Base-by-base conservation (phyloP, 305 asterid species). In the Fraxinus floribunda region DNA sequence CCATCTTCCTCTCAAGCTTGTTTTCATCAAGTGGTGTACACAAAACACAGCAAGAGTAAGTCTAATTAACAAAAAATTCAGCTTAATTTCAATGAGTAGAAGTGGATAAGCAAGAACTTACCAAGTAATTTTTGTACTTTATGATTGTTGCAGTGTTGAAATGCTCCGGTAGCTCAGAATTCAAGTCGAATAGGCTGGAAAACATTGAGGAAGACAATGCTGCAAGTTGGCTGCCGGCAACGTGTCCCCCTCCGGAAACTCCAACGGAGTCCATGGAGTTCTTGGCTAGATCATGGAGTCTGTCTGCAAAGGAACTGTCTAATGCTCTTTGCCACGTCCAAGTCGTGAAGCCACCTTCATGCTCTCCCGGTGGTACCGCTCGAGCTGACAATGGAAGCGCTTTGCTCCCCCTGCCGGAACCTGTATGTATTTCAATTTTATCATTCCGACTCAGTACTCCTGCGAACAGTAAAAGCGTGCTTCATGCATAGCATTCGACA, bases 211-310 rank as follows among this genome's bases (percentile, higher is more conserved):
- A 94, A 89, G 94, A 92, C 52, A 84, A 86, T 7, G 88, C 83
- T 11, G 83, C 78, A 1, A 86, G 84, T n/a, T 93, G 94, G 94
- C 75, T 84, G 66, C 90, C 92, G 0, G 86, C 79, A 7, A 71
- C 84, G 4, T 91, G 93, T 73, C 97, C 93, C 7, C 95, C 89
- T 78, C 98, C 97, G 0, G 95, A 94, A 83, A 94, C 98, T 35
- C 97, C 98, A 0, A 93, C 93, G 0, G 98, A 94, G 81, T 87
- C 97, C 41, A 94, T 94, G 98, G 98, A 94, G 93, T 94, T 93
- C 88, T 90, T 94, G 82, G 97, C 97, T n/a, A 83, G 97, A 64
- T 92, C 98, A 24, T 94, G 97, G 98, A 94, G 98, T 49, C 84
- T 94, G 34, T 92, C 96, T 0, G 95, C 97, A 7, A 82, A 78